Percentiles rank a stretch among this genome's conserved stretches.
Conservation (phyloP, 192 early-diverging fungal species). For the Mortierella claussenii region DNA sequence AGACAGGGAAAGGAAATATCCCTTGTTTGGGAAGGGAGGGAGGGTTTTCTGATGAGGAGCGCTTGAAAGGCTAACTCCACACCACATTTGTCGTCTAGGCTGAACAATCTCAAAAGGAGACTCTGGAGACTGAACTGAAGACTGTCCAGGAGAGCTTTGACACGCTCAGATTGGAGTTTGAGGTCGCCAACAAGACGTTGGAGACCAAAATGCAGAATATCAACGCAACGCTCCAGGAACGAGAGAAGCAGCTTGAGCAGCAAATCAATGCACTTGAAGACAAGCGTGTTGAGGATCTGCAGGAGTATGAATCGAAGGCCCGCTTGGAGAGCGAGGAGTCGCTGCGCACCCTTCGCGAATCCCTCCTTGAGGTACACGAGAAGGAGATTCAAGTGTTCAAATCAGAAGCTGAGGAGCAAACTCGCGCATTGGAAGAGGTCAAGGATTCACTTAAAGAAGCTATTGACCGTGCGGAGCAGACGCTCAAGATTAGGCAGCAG, state of each 20-base stretch:
- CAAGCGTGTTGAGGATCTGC: constrained; percentile 4
- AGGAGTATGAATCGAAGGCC: constrained; percentile 5
- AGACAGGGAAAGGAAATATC: no score
- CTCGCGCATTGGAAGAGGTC: constrained; percentile 7
- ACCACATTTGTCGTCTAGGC: constrained; percentile 11
- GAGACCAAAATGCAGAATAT: constrained; percentile 10
- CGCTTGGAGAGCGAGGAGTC: constrained; percentile 12
- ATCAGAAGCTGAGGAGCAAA: constrained; percentile 15
- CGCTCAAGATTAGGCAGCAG: constrained; percentile 7
- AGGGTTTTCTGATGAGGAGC: no score
- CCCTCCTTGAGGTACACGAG: constrained; percentile 24
- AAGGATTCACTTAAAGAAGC: constrained; percentile 8
- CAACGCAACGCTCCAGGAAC: constrained; percentile 6
- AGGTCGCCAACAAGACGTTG: not conserved
- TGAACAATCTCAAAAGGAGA: constrained; percentile 3
- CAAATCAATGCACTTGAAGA: constrained; percentile 4
- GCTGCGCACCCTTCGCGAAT: not conserved
- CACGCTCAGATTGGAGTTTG: not conserved
- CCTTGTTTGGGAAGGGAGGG: no score
- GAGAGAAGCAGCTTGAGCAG: constrained; percentile 11
- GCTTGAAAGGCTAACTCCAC: no score
- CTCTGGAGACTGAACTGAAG: constrained; percentile 3
- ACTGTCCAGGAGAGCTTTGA: constrained; percentile 4
- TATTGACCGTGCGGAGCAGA: constrained; percentile 5
- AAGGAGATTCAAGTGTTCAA: constrained; percentile 11